Base-by-base conservation (phyloP, 768 basidiomycete genomes). In the Tephrocybe sp. region DNA sequence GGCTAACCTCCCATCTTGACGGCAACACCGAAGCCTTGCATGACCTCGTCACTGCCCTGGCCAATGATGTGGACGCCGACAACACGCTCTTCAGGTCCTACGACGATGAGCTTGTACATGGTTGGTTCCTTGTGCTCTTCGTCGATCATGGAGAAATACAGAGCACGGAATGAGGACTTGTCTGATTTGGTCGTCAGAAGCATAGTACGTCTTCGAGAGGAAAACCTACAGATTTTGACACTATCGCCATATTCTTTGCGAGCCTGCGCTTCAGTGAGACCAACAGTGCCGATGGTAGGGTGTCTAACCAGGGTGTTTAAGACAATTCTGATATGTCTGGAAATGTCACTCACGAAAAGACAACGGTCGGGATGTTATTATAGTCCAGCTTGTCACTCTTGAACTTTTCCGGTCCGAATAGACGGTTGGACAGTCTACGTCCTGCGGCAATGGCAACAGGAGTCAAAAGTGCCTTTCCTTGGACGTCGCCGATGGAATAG, bases 391-490 rank as follows among this genome's bases (percentile, higher is more conserved):
- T 93, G 60, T 96, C 89, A 40, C 87, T 66, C 73, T 89, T 93
- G 79, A 78, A 95, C 68, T 90, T 76, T 52, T 83, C 81, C 2
- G 86, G 85, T 9, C 97, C 97, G 61, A 92, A 99, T 38, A 98
- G 70, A 51, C 97, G 76, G 71, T 98, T 98, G 46, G 88, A 78
- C 31, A 98, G 73, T 53, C 93, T 74, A 52, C 97, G 76, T 18
- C 93, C 97, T 13, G 97, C 97, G 40, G 96, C 96, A 50, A 99
- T 96, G 34, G 97, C 97, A 9, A 99, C 97, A 13, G 97, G 97
- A 4, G 97, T 99, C 51, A 99, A 76, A 26, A 96, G 75, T 35
- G 84, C 90, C 68, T 97, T 95, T 53, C 97, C 97, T 57, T 83
- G 83, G 18, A 94, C 92, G 63, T 99, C 97, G 2, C 97, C 97